A percentile compares a stretch with the other conserved stretches of the same genome.
phyloP scores from a whole-genome alignment of 163 green algal genomes.

The Trebouxia gelatinosa region DNA sequence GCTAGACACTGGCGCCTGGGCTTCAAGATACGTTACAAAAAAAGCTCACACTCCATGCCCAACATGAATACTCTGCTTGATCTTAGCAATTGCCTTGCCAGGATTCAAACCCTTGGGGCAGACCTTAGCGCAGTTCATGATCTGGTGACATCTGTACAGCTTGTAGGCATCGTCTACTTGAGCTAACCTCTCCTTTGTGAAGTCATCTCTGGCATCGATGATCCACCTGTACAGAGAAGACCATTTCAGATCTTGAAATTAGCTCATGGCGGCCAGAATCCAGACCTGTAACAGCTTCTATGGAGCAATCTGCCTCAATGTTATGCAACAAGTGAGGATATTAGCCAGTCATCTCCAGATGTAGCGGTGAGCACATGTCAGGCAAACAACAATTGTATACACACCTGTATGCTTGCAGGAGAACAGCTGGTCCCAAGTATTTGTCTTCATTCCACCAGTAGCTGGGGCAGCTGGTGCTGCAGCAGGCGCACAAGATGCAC shows the following conservation, averaged over 20 bases:
- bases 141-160: conserved; percentile 98
- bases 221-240: conserved; percentile 76
- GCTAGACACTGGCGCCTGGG: too few species aligned
- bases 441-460: conserved; percentile 98
- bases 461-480: conserved; percentile 75
- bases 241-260: too few species aligned
- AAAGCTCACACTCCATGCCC: conserved; percentile 19
- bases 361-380: too few species aligned
- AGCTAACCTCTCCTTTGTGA: conserved; percentile 85
- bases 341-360: too few species aligned
- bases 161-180: conserved; percentile 96
- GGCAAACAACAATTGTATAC: neutral
- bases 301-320: too few species aligned
- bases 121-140: conserved; percentile 95
- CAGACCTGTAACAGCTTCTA: neutral
- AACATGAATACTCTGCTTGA: conserved; percentile 60
- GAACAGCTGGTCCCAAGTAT: conserved; percentile 94
- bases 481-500: conserved; percentile 99
- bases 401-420: conserved; percentile 93
- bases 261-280: too few species aligned
- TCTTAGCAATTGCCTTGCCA: conserved; percentile 78
- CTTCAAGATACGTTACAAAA: too few species aligned
- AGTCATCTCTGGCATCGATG: conserved; percentile 90
- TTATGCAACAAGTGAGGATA: too few species aligned
- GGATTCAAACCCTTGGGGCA: conserved; percentile 89